phyloP scores from a whole-genome alignment of 768 basidiomycete species.

The Pleurotus platypus region DNA sequence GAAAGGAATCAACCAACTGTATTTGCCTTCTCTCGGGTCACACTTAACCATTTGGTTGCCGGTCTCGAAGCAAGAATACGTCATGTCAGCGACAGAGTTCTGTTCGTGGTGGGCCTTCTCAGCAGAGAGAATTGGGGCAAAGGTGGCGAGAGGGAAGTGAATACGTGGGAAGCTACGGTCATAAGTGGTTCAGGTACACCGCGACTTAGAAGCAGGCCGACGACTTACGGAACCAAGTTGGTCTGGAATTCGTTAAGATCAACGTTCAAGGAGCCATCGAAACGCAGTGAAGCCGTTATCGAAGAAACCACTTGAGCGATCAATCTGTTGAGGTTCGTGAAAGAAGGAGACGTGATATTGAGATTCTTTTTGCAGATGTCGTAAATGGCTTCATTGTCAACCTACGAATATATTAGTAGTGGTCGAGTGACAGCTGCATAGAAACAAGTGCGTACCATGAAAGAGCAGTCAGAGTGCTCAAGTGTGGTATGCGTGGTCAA shows the following conservation, averaged over 20 bases:
- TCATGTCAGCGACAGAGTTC: constrained; percentile 98
- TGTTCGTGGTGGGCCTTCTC: constrained; percentile 96
- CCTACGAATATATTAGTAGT: constrained; percentile 35
- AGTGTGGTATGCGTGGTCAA: constrained; percentile 98
- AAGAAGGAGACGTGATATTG: constrained; percentile 79
- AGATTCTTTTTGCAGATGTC: constrained; percentile 99
- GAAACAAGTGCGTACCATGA: constrained; percentile 66
- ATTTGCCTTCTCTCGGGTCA: constrained; percentile 97
- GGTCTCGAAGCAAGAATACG: constrained; percentile 94
- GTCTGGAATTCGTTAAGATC: constrained; percentile 99
- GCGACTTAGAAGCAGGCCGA: background rate
- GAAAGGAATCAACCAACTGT: constrained; percentile 59
- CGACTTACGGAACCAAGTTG: constrained; percentile 89
- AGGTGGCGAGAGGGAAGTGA: constrained; percentile 97
- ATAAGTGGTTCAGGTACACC: constrained; percentile 10
- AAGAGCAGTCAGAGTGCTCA: constrained; percentile 99
- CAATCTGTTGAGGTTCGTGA: constrained; percentile 91
- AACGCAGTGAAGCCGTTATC: constrained; percentile 94
- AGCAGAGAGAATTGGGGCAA: constrained; percentile 88
- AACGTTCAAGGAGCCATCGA: constrained; percentile 96
- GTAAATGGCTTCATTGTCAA: constrained; percentile 99
- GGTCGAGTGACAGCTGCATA: background rate
- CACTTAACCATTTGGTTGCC: constrained; percentile 97
- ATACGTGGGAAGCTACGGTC: constrained; percentile 86
- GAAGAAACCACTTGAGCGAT: constrained; percentile 99